Base-by-base conservation (phyloP, 805 yeast species). In the Cephaloascus albidus region DNA sequence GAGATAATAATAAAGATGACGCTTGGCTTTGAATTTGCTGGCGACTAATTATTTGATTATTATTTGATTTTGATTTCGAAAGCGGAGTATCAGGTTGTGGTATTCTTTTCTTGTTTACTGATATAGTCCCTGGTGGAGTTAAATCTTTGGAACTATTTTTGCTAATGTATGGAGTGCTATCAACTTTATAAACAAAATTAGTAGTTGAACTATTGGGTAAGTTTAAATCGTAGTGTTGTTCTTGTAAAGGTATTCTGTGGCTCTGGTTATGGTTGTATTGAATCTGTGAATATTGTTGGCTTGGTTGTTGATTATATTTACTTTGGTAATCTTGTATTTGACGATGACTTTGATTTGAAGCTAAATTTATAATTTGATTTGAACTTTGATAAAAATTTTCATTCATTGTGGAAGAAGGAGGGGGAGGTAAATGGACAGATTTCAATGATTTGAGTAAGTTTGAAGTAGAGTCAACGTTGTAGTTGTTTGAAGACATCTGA, bases 401-500 rank as follows among this genome's bases (percentile, higher is more conserved):
- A 33, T 17, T 41, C 16, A 30, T 20, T 23, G 37, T 33, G 49
- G 3, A 52, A 40, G 15, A 54, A 43, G 68, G 68, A 2, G 68
- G 68, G 8, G 68, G 68, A 4, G 69, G 69, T 19, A 63, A 53
- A 38, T 63, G 65, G 26, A 63, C 65, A 20, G 68, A 62, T 17
- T 58, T 55, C 43, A 63, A 44, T 18, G 68, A 61, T 48, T 57
- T 61, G 40, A 61, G 46, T 38, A 62, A 49, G 51, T 53, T 56
- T 20, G 57, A 49, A 44, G 54, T 55, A 46, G 35, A 35, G 45
- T 48, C 55, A 51, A 49, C 26, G 37, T 41, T 27, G 17, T 20
- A 35, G 20, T 35, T n/a, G n/a, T n/a, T n/a, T n/a, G n/a, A n/a
- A n/a, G n/a, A n/a, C n/a, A n/a, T n/a, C n/a, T n/a, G n/a, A n/a